Evolutionary conservation across 2,329 filamentous ascomycete genomes (phyloP).

Genomic region (Penicillium sp.): DNA sequence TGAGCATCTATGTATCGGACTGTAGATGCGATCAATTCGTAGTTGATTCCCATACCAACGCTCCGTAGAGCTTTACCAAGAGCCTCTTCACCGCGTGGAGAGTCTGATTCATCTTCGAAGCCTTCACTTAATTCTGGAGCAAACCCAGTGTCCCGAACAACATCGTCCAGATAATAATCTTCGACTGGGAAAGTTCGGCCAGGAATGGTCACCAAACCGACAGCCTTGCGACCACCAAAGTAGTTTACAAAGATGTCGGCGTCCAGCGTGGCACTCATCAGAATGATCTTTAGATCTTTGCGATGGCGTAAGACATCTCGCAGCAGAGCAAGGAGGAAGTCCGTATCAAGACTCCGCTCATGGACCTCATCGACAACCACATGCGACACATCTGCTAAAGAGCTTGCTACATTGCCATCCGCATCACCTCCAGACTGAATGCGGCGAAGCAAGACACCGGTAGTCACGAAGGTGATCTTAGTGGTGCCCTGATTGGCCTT

Average conservation of each 20-base stretch:
- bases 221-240: slow-evolving; percentile 67
- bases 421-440: slow-evolving; percentile 85
- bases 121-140: slow-evolving; percentile 41
- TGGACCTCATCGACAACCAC: slow-evolving; percentile 96
- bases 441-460: slow-evolving; percentile 82
- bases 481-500: slow-evolving; percentile 68
- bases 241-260: slow-evolving; percentile 80
- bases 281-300: slow-evolving; percentile 78
- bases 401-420: slow-evolving; percentile 73
- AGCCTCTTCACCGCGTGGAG: slow-evolving; percentile 47
- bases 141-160: slow-evolving; percentile 76
- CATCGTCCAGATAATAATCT: slow-evolving; percentile 86
- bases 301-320: slow-evolving; percentile 73
- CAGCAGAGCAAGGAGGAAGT: slow-evolving; percentile 85
- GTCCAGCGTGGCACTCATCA: slow-evolving; percentile 97
- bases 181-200: slow-evolving; percentile 87
- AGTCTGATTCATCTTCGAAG: slow-evolving; percentile 39
- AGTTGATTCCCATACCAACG: slow-evolving; percentile 83
- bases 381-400: slow-evolving; percentile 86
- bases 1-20: slow-evolving; percentile 78
- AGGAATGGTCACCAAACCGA: slow-evolving; percentile 80
- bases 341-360: slow-evolving; percentile 89
- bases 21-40: slow-evolving; percentile 76
- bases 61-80: slow-evolving; percentile 69
- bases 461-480: slow-evolving; percentile 93